phyloP scores from a whole-genome alignment of 1,284 basidiomycete genomes.

The Stereum hirsutum region DNA sequence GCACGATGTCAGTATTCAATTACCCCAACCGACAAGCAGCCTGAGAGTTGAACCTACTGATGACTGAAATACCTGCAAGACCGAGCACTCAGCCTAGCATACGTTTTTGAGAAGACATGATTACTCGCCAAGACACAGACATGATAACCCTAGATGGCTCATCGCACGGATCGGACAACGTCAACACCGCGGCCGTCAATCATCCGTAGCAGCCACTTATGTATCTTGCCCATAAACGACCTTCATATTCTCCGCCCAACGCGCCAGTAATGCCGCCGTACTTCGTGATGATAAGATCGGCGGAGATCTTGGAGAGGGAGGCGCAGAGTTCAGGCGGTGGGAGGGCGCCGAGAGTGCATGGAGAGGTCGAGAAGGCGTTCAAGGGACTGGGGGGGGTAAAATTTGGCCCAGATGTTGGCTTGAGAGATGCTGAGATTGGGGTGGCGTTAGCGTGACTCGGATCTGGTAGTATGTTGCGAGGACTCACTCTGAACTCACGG shows the following conservation, averaged over 20 bases:
- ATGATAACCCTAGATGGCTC: constrained; percentile 77
- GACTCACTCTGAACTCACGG: too few relatives aligned
- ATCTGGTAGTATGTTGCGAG: too few relatives aligned
- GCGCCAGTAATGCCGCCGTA: constrained; percentile 71
- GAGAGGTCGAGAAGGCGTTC: constrained; percentile 67
- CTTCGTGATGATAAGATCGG: constrained; percentile 23
- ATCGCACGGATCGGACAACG: constrained; percentile 63
- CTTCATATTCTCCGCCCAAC: constrained; percentile 52
- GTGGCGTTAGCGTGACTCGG: too few relatives aligned
- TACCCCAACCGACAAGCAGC: too few relatives aligned
- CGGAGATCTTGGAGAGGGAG: constrained; percentile 37
- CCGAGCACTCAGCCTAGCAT: background rate
- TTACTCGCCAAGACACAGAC: constrained; percentile 64
- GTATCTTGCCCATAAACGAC: constrained; percentile 42
- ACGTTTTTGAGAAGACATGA: constrained; percentile 6
- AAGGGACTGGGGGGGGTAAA: constrained; percentile 33
- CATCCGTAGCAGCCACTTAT: constrained; percentile 42
- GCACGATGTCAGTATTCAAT: background rate
- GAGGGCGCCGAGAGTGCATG: constrained; percentile 64
- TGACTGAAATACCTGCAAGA: constrained; percentile 3
- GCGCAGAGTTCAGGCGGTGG: constrained; percentile 48
- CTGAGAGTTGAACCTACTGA: background rate
- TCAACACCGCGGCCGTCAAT: constrained; percentile 56
- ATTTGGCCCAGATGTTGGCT: constrained; percentile 55
- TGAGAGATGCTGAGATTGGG: constrained; percentile 57